Conservation (phyloP, 768 basidiomycete genomes). For the Tephrocybe sp. region DNA sequence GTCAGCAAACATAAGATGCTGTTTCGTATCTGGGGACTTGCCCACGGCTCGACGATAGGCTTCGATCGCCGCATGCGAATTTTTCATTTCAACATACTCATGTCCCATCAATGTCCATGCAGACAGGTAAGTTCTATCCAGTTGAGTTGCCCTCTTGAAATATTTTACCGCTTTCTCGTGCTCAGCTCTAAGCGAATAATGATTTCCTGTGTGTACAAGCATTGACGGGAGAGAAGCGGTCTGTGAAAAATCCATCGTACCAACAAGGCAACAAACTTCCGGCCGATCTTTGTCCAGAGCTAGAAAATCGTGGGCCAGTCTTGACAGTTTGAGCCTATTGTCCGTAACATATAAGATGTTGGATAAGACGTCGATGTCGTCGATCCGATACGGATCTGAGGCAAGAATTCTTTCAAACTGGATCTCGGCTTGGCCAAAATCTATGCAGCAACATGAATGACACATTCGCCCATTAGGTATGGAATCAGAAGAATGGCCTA, state of each 20-base stretch:
- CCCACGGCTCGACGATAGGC: conserved; percentile 95
- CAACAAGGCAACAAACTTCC: conserved; percentile 94
- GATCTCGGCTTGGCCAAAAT: conserved; percentile 80
- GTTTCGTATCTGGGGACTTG: conserved; percentile 31
- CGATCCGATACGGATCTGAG: conserved; percentile 84
- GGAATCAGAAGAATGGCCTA: conserved; percentile 32
- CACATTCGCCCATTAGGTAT: conserved; percentile 6
- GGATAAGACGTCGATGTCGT: conserved; percentile 94
- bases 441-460: conserved; percentile 37
- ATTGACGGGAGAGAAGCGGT: not conserved
- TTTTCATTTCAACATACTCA: conserved; percentile 98
- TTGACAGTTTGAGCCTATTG: conserved; percentile 82
- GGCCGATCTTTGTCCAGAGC: conserved; percentile 89
- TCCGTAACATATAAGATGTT: conserved; percentile 97
- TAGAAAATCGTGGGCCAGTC: conserved; percentile 88
- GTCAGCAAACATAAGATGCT: not conserved
- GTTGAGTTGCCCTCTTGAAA: conserved; percentile 90
- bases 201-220: conserved; percentile 68
- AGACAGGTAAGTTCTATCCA: conserved; percentile 91
- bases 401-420: conserved; percentile 83
- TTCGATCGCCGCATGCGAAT: conserved; percentile 98
- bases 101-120: conserved; percentile 99
- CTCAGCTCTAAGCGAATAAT: conserved; percentile 89
- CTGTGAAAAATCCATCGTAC: conserved; percentile 43
- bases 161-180: conserved; percentile 96